phyloP scores from a whole-genome alignment of 441 rosid genomes.

The Populus trichocarpa region DNA sequence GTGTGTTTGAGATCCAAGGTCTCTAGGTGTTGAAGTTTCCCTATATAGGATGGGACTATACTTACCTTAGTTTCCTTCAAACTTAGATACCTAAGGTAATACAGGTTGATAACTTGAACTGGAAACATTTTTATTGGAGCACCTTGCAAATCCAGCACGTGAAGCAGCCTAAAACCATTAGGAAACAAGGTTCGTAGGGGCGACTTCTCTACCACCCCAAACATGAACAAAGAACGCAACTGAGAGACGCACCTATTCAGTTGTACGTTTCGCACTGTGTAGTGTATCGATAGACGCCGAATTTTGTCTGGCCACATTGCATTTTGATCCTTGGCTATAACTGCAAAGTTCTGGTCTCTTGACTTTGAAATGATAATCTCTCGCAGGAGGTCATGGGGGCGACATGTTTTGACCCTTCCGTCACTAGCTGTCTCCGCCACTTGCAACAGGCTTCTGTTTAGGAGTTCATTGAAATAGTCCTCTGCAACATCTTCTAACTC shows the following conservation, averaged over 20 bases:
- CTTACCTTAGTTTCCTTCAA: slow-evolving; percentile 29
- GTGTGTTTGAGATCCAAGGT: slow-evolving; percentile 42
- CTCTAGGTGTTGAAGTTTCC: slow-evolving; percentile 35
- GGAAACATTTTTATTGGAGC: slow-evolving; percentile 25
- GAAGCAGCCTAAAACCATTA: slow-evolving; percentile 21
- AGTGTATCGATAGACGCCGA: slow-evolving; percentile 36
- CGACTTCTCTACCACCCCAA: slow-evolving; percentile 25
- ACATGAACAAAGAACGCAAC: slow-evolving; percentile 38
- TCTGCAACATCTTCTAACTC: slow-evolving; percentile 14
- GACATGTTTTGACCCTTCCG: slow-evolving; percentile 18
- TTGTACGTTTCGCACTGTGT: slow-evolving; percentile 9
- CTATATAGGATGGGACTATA: slow-evolving; percentile 28
- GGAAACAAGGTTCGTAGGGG: slow-evolving; percentile 7
- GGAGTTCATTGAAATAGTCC: slow-evolving; percentile 12
- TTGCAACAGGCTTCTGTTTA: slow-evolving; percentile 20
- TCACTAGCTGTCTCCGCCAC: not conserved
- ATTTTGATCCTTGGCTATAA: slow-evolving; percentile 21
- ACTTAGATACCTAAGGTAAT: slow-evolving; percentile 29
- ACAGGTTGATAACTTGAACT: slow-evolving; percentile 11
- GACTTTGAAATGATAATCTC: slow-evolving; percentile 12
- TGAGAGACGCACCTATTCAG: slow-evolving; percentile 14
- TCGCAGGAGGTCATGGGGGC: slow-evolving; percentile 16
- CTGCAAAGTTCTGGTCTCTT: slow-evolving; percentile 16
- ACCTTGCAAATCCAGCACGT: slow-evolving; percentile 32
- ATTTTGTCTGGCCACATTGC: slow-evolving; percentile 25